Percentiles rank a stretch among this genome's conserved stretches.
These are phyloP conservation scores for Clausena lansium DNA, from an alignment of 345 rosid genomes.

Conservation along the genomic window DNA sequence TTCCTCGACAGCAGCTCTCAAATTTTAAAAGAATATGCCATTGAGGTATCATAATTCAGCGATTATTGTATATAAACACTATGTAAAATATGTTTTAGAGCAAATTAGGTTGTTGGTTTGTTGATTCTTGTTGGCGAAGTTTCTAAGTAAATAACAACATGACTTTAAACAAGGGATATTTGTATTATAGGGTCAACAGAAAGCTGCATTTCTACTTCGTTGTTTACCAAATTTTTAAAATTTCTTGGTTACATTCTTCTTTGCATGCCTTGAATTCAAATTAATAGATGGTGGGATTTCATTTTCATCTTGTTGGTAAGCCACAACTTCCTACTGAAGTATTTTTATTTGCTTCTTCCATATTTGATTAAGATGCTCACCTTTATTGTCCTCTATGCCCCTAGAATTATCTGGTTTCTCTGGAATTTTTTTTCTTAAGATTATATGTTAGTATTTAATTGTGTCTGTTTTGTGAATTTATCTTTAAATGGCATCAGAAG, in stretches of 20 bases:
- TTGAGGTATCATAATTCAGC: constrained; percentile 26
- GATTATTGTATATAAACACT: constrained; percentile 24
- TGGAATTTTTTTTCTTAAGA: not conserved
- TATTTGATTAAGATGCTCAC: not conserved
- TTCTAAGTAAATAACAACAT: not conserved
- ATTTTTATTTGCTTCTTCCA: constrained; percentile 7
- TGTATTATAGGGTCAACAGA: constrained; percentile 1
- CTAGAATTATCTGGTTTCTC: not conserved
- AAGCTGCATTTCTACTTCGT: constrained; percentile 14
- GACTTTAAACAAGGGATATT: not conserved
- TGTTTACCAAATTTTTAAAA: constrained; percentile 16
- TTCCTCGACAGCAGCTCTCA: constrained; percentile 58
- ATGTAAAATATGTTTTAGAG: constrained; percentile 8
- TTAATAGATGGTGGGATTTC: constrained; percentile 32
- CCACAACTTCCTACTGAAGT: constrained; percentile 12
- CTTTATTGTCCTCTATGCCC: constrained; percentile 3
- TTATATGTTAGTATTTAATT: not conserved
- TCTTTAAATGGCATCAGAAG: not conserved
- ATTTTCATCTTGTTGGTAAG: constrained; percentile 26
- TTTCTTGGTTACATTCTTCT: constrained; percentile 21
- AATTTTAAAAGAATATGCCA: constrained; percentile 29
- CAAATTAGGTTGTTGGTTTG: constrained; percentile 25
- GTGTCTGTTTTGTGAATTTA: not conserved
- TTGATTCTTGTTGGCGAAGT: constrained; percentile 18
- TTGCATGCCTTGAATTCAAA: constrained; percentile 27